Base-by-base conservation (phyloP, 352 stramenopile genomes). In the Phytophthora pseudosyringae region DNA sequence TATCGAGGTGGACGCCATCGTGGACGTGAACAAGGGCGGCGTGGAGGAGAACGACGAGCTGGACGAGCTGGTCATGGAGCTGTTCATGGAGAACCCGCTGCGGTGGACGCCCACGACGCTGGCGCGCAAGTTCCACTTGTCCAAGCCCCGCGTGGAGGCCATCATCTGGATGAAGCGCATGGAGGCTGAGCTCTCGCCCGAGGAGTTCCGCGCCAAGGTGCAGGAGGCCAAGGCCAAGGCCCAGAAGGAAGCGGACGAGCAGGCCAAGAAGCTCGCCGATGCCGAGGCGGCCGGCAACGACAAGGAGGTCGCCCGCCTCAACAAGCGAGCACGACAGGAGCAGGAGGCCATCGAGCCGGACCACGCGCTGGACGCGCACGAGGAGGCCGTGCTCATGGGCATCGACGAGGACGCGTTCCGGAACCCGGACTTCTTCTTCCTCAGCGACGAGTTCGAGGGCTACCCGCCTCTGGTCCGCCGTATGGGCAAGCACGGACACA, bases 31-130 rank as follows among this genome's bases (percentile, higher is more conserved):
- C 73, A 74, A 76, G 28, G 88, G 85, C 44, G 88, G 85, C 46
- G 71, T 92, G 5, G 70, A 78, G 38, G 80, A 92, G 57, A 80
- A 86, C 53, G 87, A 94, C 40, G 73, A 90, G 54, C 66, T 90
- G 44, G 82, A 93, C 60, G 71, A 85, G 39, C 59, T 89, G 62
- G 78, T 95, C 50, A 92, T 91, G 77, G 73, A 88, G 51, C 61
- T 96, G 36, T 89, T 84, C 62, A 86, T 98, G 75, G 80, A 93
- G 56, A 85, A 98, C 74, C 89, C 92, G 16, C 55, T 97, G 50
- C 79, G 85, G 39, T 95, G 90, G 83, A 96, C 88, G 51, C 66
- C 95, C 2, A 69, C 85, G 21, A 92, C 94, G 59, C 85, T 98
- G 21, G 80, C 87, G 49, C 83, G 80, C 58, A 88, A 86, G 68